phyloP scores from a whole-genome alignment of 495 filamentous ascomycete species.

The Glarea lozoyensis region DNA sequence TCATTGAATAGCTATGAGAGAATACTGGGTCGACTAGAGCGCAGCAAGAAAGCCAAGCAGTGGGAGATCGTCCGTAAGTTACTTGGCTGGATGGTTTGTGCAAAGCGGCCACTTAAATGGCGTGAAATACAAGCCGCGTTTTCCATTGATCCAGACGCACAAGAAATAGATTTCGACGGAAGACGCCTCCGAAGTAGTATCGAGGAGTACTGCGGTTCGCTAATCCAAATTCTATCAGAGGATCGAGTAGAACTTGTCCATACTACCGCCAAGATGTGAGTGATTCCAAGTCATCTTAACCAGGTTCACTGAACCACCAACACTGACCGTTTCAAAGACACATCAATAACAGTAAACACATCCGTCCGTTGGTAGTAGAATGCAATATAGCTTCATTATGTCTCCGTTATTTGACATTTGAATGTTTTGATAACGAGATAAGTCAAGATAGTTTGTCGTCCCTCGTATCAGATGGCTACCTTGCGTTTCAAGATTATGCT shows the following conservation, averaged over 20 bases:
- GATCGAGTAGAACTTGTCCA: slow-evolving; percentile 33
- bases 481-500: slow-evolving; percentile 32
- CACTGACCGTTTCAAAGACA: neutral
- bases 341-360: too few relatives aligned
- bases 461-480: slow-evolving; percentile 17
- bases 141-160: slow-evolving; percentile 19
- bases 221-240: slow-evolving; percentile 30
- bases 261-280: slow-evolving; percentile 32
- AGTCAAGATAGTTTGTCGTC: slow-evolving; percentile 7
- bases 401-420: slow-evolving; percentile 25
- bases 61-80: slow-evolving; percentile 25
- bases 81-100: slow-evolving; percentile 35
- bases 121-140: slow-evolving; percentile 37
- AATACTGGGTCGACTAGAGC: slow-evolving; percentile 28
- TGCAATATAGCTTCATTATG: slow-evolving; percentile 23
- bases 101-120: slow-evolving; percentile 36
- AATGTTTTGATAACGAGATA: slow-evolving; percentile 14
- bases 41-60: slow-evolving; percentile 11
- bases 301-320: slow-evolving; percentile 16
- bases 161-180: neutral
- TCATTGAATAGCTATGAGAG: slow-evolving; percentile 27
- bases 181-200: neutral
- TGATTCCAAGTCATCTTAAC: slow-evolving; percentile 24
- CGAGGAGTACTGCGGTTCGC: slow-evolving; percentile 33
- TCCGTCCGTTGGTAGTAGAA: too few relatives aligned